A percentile compares a stretch with the other conserved stretches of the same genome.
phyloP scores from a whole-genome alignment of 371 early-diverging fungal species.

The Syncephalastrum sp. region DNA sequence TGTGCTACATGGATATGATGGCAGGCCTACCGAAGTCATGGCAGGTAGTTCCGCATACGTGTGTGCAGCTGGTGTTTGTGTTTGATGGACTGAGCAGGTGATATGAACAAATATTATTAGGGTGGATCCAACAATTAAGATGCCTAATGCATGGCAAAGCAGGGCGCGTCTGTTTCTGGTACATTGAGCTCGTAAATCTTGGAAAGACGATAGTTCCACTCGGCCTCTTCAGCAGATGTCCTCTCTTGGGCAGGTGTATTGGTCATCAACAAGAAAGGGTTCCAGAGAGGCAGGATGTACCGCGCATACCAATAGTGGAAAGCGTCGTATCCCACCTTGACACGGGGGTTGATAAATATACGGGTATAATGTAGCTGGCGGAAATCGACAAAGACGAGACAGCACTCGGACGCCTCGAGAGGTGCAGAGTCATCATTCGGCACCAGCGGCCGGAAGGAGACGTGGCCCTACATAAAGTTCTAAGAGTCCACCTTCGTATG shows the following conservation, averaged over 20 bases:
- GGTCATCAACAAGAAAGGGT: constrained; percentile 2
- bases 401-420: constrained; percentile 27
- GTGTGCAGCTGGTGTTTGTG: too few relatives aligned
- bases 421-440: constrained; percentile 19
- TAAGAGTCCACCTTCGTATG: not conserved
- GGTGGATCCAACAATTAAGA: too few relatives aligned
- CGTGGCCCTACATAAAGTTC: constrained; percentile 3
- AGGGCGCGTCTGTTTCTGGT: constrained; percentile 4
- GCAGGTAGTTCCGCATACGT: too few relatives aligned
- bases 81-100: too few relatives aligned
- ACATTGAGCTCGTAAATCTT: constrained; percentile 5
- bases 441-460: constrained; percentile 17
- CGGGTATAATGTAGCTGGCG: constrained; percentile 14
- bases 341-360: constrained; percentile 20
- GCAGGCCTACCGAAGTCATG: too few relatives aligned
- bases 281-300: constrained; percentile 15
- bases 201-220: constrained; percentile 12
- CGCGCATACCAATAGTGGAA: constrained; percentile 29
- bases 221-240: constrained; percentile 9
- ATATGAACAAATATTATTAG: too few relatives aligned
- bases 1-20: too few relatives aligned
- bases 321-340: constrained; percentile 24
- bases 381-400: constrained; percentile 24
- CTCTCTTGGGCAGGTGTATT: constrained; percentile 9
- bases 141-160: constrained; percentile 1